Conservation (phyloP, 2,329 filamentous ascomycete genomes). For the Fusarium nisikadoi region DNA sequence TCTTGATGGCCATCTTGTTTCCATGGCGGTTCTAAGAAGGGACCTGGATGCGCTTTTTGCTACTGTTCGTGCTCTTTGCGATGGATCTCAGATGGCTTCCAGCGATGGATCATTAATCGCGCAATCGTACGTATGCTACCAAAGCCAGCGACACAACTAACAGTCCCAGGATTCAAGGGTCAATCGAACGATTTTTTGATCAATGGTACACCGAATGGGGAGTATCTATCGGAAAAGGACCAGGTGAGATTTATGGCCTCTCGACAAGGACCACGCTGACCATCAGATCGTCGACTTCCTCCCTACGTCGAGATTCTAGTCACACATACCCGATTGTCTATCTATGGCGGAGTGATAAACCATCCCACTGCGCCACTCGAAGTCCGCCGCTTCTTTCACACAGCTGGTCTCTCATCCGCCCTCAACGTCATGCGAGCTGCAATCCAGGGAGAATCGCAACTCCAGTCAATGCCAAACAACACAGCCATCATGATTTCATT, state of each 20-base stretch:
- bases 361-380: constrained; percentile 76
- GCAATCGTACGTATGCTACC: constrained; percentile 54
- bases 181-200: constrained; percentile 73
- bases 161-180: constrained; percentile 60
- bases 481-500: constrained; percentile 84
- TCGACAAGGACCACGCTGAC: background rate
- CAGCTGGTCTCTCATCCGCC: constrained; percentile 75
- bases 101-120: constrained; percentile 65
- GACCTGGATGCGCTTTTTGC: constrained; percentile 70
- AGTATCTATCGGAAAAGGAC: constrained; percentile 63
- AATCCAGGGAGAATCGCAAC: constrained; percentile 75
- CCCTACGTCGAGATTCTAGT: constrained; percentile 81
- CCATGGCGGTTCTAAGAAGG: constrained; percentile 74
- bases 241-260: constrained; percentile 49
- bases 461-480: constrained; percentile 82
- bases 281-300: constrained; percentile 65
- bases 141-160: constrained; percentile 15
- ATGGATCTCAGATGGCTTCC: constrained; percentile 61
- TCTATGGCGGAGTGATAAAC: constrained; percentile 79
- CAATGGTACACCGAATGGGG: constrained; percentile 74
- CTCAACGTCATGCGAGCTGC: constrained; percentile 80
- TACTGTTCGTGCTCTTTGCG: constrained; percentile 68
- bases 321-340: constrained; percentile 78
- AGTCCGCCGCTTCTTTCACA: constrained; percentile 78
- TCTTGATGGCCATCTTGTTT: constrained; percentile 77